Evolutionary conservation across 2,329 filamentous ascomycete genomes (phyloP).

Genomic region (Fusarium sp.): DNA sequence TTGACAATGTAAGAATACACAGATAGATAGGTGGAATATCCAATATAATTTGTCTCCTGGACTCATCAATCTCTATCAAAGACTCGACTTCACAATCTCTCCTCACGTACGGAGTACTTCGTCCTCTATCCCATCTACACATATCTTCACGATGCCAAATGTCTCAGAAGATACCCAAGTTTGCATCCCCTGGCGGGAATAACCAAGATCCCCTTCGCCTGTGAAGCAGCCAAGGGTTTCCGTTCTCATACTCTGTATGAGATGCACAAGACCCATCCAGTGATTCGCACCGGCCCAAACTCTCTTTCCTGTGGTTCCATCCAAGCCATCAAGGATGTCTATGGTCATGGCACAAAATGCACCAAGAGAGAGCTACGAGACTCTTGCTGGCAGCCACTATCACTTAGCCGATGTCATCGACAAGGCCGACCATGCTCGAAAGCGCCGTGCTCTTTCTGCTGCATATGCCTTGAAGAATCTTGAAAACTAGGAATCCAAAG

Average conservation of each 20-base stretch:
- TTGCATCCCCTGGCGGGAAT: conserved; percentile 37
- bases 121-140: conserved; percentile 23
- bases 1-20: not conserved
- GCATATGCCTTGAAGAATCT: conserved; percentile 64
- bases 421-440: conserved; percentile 60
- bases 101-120: conserved; percentile 14
- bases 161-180: conserved; percentile 36
- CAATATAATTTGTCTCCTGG: not conserved
- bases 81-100: not conserved
- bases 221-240: conserved; percentile 45
- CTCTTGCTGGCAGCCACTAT: conserved; percentile 57
- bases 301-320: conserved; percentile 38
- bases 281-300: conserved; percentile 43
- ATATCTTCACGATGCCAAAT: conserved; percentile 50
- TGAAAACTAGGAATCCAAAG: conserved; percentile 63
- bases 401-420: conserved; percentile 63
- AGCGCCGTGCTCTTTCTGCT: conserved; percentile 59
- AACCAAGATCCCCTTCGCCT: conserved; percentile 33
- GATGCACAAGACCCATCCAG: conserved; percentile 54
- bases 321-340: conserved; percentile 47
- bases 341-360: conserved; percentile 58
- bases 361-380: conserved; percentile 58
- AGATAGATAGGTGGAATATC: not conserved
- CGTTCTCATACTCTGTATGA: conserved; percentile 57
- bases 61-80: not conserved